These are phyloP conservation scores for Fusarium sp. DNA, from an alignment of 2,329 filamentous ascomycete species.

Conservation along the genomic window DNA sequence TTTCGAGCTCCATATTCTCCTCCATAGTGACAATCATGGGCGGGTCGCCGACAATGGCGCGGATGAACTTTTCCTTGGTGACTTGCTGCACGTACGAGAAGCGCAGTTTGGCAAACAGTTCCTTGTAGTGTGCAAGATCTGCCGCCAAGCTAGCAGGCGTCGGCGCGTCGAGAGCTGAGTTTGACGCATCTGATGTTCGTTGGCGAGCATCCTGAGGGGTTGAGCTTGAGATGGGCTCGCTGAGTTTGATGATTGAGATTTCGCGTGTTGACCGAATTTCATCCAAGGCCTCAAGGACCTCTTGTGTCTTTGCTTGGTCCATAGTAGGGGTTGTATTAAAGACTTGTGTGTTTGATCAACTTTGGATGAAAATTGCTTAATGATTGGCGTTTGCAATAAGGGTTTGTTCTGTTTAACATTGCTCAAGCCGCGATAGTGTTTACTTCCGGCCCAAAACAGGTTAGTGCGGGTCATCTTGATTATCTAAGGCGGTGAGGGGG, in stretches of 20 bases:
- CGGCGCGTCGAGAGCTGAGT: slow-evolving; percentile 67
- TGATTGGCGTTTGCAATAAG: background rate
- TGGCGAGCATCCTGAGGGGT: slow-evolving; percentile 52
- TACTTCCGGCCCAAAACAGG: slow-evolving; percentile 49
- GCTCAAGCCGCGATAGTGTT: slow-evolving; percentile 45
- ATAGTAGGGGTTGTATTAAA: slow-evolving; percentile 33
- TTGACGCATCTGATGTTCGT: slow-evolving; percentile 76
- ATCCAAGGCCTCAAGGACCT: slow-evolving; percentile 58
- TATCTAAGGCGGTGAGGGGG: slow-evolving; percentile 32
- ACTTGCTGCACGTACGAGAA: slow-evolving; percentile 99
- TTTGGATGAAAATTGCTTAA: background rate
- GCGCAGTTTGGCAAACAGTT: slow-evolving; percentile 93
- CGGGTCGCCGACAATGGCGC: slow-evolving; percentile 88
- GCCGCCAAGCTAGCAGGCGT: slow-evolving; percentile 80
- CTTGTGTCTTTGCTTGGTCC: slow-evolving; percentile 46
- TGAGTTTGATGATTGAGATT: slow-evolving; percentile 78
- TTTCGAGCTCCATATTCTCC: slow-evolving; percentile 82
- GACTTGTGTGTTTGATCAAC: background rate
- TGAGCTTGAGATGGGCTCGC: slow-evolving; percentile 72
- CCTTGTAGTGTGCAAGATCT: slow-evolving; percentile 89
- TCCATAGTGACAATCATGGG: slow-evolving; percentile 82
- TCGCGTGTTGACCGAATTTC: slow-evolving; percentile 65
- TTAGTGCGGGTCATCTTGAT: slow-evolving; percentile 33
- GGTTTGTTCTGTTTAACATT: slow-evolving; percentile 3
- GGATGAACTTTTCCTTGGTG: slow-evolving; percentile 97